phyloP scores from a whole-genome alignment of 148 eudicot genomes.

The Selenicereus undatus region DNA sequence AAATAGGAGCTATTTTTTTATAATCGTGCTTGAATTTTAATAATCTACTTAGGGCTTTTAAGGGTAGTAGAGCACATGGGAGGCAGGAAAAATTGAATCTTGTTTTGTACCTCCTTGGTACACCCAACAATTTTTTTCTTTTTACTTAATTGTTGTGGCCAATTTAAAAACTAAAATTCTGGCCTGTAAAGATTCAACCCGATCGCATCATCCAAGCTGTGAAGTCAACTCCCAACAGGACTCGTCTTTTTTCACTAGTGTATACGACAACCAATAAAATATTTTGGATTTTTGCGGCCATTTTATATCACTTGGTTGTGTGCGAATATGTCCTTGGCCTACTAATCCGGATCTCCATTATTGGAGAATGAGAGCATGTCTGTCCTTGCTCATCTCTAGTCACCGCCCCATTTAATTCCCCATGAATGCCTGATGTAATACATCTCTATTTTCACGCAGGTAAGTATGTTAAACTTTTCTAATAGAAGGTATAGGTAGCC shows the following conservation, averaged over 20 bases:
- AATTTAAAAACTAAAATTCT: no score
- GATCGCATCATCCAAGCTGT: constrained; percentile 22
- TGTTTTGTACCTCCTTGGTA: no score
- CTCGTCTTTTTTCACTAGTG: constrained; percentile 9
- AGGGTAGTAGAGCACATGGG: no score
- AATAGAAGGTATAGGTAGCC: no score
- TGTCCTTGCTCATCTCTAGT: constrained; percentile 14
- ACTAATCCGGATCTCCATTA: constrained; percentile 31
- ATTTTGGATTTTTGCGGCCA: background rate
- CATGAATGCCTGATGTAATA: no score
- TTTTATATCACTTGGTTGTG: constrained; percentile 1
- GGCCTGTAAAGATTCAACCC: constrained; percentile 19
- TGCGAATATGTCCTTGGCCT: constrained; percentile 27
- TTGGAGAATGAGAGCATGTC: constrained; percentile 34
- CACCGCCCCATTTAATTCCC: background rate
- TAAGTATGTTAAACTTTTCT: no score
- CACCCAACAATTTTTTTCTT: no score
- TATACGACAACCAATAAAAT: background rate
- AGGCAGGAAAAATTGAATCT: no score
- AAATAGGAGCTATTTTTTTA: no score
- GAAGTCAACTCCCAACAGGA: constrained; percentile 28
- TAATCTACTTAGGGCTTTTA: no score
- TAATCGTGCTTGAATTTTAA: no score
- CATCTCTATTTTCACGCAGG: no score
- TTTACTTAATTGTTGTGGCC: background rate